Conservation (phyloP, 257 asterid genomes). For the Solanum microdontum region DNA sequence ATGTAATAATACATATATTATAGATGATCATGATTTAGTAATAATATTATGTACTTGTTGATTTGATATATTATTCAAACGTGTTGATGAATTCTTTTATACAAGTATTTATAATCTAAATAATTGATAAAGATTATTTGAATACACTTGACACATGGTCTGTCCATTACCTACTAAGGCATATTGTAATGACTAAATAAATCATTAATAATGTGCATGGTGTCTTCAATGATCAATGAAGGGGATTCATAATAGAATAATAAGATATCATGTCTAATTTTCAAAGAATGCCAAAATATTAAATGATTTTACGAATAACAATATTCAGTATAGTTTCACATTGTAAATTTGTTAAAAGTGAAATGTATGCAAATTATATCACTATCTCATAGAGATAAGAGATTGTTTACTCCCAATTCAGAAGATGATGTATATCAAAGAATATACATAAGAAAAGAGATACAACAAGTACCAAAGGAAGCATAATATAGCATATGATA, state of each 20-base stretch:
- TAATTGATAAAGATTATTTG: background rate
- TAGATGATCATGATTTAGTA: background rate
- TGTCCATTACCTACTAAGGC: background rate
- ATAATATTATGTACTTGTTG: background rate
- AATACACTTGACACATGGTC: background rate
- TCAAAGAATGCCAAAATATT: background rate
- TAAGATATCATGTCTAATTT: background rate
- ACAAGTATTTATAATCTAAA: background rate
- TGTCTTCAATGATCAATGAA: background rate
- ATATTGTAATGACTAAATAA: background rate
- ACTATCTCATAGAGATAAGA: background rate
- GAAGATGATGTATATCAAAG: background rate
- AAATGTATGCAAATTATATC: background rate
- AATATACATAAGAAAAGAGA: background rate
- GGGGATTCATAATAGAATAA: background rate
- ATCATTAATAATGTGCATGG: background rate
- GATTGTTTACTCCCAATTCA: background rate
- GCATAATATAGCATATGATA: background rate
- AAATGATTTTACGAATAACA: background rate
- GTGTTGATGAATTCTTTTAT: background rate
- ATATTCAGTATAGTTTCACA: background rate
- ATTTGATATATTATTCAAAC: background rate
- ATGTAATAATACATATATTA: background rate
- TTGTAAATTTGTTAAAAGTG: background rate
- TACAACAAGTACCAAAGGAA: background rate